Evolutionary conservation across 2,329 filamentous ascomycete species (phyloP), one percentile per base, ranked within the genome.

Genomic region (Colletotrichum agaves): DNA sequence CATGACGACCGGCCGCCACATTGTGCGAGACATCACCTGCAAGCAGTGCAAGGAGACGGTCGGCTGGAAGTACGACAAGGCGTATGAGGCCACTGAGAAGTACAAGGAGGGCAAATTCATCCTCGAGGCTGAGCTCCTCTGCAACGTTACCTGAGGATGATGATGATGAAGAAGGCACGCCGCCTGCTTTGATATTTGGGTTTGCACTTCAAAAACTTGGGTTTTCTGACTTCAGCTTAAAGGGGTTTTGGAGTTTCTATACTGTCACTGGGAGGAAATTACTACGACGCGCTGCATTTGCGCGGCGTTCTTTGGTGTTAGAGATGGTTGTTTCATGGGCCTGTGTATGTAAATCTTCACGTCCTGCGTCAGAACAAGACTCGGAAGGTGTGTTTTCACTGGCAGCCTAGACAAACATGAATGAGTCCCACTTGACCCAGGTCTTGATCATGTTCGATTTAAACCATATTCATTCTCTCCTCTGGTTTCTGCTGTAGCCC

Each of bases 21-120:
- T 98, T 63, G 96, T 99, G 53, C 91, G 96, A 66, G 96, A 99
- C 78, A 98, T 99, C 74, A 85, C 85, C 66, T 99, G 96, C 83
- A 88, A 91, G 66, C 93, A 97, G 80, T 99, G 96, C 87, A 92
- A 91, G 77, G 92, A 94, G 79, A 92, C 91, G 33, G 96, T 99
- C 60, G 96, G 96, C 39, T 99, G 96, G 96, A 98, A 97, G 80
- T 99, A 99, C 78, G 96, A 99, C 81, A 97, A 97, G 83, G 96
- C 96, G 1, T 98, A 92, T 78, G 96, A 99, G 83, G 80, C 84
- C 37, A 90, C 87, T 71, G 95, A 99, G 86, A 97, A 97, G 82
- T 99, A 99, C 82, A 99, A 99, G 84, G 96, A 99, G 85, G 94
- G 94, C 63, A 99, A 98, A 82, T 98, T 92, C 78, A 99, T 99